These are phyloP conservation scores for Cymbopogon citratus DNA, from an alignment of 176 grass and related monocot species.

Conservation along the genomic window DNA sequence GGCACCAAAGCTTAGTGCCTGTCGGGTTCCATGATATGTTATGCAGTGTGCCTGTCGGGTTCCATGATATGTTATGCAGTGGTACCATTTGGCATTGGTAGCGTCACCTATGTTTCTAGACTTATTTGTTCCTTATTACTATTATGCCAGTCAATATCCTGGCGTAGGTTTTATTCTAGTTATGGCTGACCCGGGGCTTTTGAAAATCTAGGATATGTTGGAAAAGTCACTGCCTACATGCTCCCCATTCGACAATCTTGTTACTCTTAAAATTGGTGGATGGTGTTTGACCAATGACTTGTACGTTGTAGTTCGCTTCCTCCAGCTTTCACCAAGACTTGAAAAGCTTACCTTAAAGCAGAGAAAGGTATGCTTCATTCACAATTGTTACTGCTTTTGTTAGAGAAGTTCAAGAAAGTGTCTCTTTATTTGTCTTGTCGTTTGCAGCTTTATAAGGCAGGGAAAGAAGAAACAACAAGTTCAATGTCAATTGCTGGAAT, in stretches of 20 bases:
- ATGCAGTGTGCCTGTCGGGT: not conserved
- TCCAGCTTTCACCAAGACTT: conserved; percentile 25
- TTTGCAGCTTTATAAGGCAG: not conserved
- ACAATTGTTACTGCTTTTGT: not conserved
- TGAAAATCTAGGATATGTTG: conserved; percentile 29
- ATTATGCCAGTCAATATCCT: not conserved
- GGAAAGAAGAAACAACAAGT: not conserved
- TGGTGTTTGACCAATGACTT: conserved; percentile 21
- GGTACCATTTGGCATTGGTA: not conserved
- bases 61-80: not conserved
- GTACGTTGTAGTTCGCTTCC: conserved; percentile 5
- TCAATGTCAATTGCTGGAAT: conserved; percentile 3
- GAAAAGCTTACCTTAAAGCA: conserved; percentile 4
- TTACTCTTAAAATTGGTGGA: conserved; percentile 2
- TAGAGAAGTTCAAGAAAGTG: not conserved
- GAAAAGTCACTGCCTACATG: conserved; percentile 26
- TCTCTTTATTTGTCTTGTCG: not conserved
- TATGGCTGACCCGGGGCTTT: not conserved
- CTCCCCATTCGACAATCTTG: conserved; percentile 7
- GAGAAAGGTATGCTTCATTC: not conserved
- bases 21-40: not conserved
- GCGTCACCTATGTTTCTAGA: not conserved
- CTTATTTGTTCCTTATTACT: not conserved
- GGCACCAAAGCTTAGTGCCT: not conserved
- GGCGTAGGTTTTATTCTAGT: not conserved